Percentiles rank a stretch among this genome's conserved stretches.
Conservation (phyloP, 805 yeast genomes). For the Candida mattraensis region DNA sequence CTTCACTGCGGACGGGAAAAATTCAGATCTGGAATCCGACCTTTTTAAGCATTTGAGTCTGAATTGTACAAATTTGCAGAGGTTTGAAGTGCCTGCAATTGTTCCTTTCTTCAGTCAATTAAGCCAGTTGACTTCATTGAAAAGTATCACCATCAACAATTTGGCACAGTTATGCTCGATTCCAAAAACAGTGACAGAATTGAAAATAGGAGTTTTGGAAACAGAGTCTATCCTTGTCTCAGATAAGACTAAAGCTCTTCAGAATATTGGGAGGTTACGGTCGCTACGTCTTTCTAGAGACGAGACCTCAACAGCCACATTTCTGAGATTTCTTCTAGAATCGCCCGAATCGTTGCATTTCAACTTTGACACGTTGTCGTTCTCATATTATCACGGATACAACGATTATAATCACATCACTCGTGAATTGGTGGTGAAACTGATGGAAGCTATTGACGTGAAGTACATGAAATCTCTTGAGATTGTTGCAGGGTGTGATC, state of each 20-base stretch:
- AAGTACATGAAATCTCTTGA: slow-evolving; percentile 42
- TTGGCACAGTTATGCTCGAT: slow-evolving; percentile 20
- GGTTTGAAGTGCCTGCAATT: slow-evolving; percentile 14
- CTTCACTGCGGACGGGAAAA: slow-evolving; percentile 29
- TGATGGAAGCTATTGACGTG: slow-evolving; percentile 34
- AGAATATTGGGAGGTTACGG: slow-evolving; percentile 5
- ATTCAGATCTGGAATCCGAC: slow-evolving; percentile 19
- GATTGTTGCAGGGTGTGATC: slow-evolving; percentile 54
- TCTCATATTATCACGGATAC: slow-evolving; percentile 48
- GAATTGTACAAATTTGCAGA: slow-evolving; percentile 12
- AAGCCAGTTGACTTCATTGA: slow-evolving; percentile 7
- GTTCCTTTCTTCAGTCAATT: slow-evolving; percentile 8
- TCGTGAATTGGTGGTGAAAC: slow-evolving; percentile 31
- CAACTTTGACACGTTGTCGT: slow-evolving; percentile 35
- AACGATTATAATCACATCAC: slow-evolving; percentile 39
- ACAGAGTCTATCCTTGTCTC: slow-evolving; percentile 4
- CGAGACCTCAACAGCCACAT: slow-evolving; percentile 31
- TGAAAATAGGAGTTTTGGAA: slow-evolving; percentile 18
- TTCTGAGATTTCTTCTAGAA: slow-evolving; percentile 34
- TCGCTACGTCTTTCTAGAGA: slow-evolving; percentile 15
- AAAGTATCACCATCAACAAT: slow-evolving; percentile 18
- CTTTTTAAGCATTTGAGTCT: slow-evolving; percentile 24
- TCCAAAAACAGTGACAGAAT: slow-evolving; percentile 18
- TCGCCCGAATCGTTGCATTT: slow-evolving; percentile 7
- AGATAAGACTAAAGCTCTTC: slow-evolving; percentile 3